A percentile compares a stretch with the other conserved stretches of the same genome.
phyloP scores from a whole-genome alignment of 257 asterid species.

The Osmanthus fragrans region DNA sequence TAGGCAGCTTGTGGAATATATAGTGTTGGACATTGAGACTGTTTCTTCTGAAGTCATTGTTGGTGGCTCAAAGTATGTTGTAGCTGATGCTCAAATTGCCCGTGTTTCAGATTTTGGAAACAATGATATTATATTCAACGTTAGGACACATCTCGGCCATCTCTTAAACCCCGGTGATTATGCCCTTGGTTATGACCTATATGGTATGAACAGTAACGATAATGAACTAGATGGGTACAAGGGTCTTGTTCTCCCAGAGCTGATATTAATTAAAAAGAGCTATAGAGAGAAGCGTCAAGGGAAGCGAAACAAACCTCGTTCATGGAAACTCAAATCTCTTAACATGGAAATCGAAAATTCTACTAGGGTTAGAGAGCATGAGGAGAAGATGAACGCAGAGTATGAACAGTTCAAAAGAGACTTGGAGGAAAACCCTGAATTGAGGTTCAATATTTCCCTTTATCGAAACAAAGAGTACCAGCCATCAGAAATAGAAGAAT shows the following conservation, averaged over 20 bases:
- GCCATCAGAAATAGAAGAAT: slow-evolving; percentile 23
- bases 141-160: slow-evolving; percentile 29
- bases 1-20: slow-evolving; percentile 29
- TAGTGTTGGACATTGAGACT: slow-evolving; percentile 15
- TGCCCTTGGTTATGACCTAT: slow-evolving; percentile 32
- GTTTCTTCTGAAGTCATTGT: slow-evolving; percentile 15
- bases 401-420: slow-evolving; percentile 28
- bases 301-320: slow-evolving; percentile 17
- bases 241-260: slow-evolving; percentile 11
- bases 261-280: slow-evolving; percentile 23
- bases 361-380: slow-evolving; percentile 21
- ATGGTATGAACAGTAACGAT: slow-evolving; percentile 20
- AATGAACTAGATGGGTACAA: slow-evolving; percentile 16
- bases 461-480: slow-evolving; percentile 25
- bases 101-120: slow-evolving; percentile 33
- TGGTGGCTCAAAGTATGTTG: slow-evolving; percentile 25
- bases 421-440: slow-evolving; percentile 11
- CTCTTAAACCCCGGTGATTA: slow-evolving; percentile 31
- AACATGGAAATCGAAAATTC: slow-evolving; percentile 25
- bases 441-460: slow-evolving; percentile 22
- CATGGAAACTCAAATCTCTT: slow-evolving; percentile 31
- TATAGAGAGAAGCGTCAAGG: slow-evolving; percentile 14
- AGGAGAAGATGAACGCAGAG: slow-evolving; percentile 25
- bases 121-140: slow-evolving; percentile 5
- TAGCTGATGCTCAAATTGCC: slow-evolving; percentile 29